Evolutionary conservation across 805 yeast species (phyloP).

Genomic region (Brettanomyces sp.): DNA sequence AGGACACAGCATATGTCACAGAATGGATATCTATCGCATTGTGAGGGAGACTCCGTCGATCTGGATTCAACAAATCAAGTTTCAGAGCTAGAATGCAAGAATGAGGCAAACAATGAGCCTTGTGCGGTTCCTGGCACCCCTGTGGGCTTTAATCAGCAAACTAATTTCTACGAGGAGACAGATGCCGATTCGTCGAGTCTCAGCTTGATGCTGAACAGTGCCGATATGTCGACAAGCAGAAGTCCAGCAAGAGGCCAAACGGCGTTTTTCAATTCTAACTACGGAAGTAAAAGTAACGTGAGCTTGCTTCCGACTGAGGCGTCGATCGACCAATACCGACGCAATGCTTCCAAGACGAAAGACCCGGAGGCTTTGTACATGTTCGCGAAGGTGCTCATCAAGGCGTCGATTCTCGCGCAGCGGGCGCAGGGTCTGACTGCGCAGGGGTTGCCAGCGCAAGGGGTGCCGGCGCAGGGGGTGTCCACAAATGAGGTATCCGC

Average conservation of each 20-base stretch:
- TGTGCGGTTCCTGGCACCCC: too few relatives aligned
- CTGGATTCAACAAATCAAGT: too few relatives aligned
- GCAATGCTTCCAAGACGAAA: conserved; percentile 74
- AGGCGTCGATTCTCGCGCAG: conserved; percentile 17
- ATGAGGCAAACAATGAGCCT: too few relatives aligned
- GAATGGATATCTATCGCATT: too few relatives aligned
- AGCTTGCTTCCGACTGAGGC: conserved; percentile 34
- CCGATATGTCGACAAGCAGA: neutral
- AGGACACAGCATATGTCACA: too few relatives aligned
- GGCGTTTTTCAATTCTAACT: neutral
- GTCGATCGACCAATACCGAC: conserved; percentile 79
- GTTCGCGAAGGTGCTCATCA: conserved; percentile 73
- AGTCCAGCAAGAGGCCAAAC: neutral
- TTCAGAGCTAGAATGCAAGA: too few relatives aligned
- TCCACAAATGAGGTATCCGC: conserved; percentile 17
- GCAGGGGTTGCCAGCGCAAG: too few relatives aligned
- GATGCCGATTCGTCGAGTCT: neutral
- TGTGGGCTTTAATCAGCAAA: too few relatives aligned
- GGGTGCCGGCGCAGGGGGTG: conserved; percentile 1
- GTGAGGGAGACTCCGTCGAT: too few relatives aligned
- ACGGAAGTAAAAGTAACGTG: neutral
- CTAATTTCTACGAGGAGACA: too few relatives aligned
- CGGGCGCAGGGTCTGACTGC: conserved; percentile 6
- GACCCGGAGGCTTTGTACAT: conserved; percentile 85
- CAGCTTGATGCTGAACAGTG: neutral